Base-by-base conservation (phyloP, 2,329 filamentous ascomycete genomes). In the Pestalotiopsis sp. region DNA sequence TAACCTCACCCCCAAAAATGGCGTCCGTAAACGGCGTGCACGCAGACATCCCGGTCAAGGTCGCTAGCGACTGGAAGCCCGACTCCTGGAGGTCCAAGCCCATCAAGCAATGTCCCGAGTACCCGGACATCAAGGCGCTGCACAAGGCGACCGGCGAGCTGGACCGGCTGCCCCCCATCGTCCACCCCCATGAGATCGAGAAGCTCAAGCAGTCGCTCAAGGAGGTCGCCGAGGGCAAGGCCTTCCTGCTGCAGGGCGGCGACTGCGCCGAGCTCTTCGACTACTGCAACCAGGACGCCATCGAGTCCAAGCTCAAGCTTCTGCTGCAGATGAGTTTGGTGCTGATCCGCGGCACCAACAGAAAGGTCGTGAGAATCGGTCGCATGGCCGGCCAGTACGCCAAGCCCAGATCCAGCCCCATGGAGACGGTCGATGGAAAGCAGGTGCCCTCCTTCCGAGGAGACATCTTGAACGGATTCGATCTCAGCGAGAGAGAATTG, bases 321-420 rank as follows among this genome's bases (percentile, higher is more conserved):
- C 87, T 99, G 38, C 85, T 99, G 69, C 96, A 99, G 83, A 98
- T 99, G 95, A 97, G 94, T 73, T 84, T 99, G 74, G 94, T 99
- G 1, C 86, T 99, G 70, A 95, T 98, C 79, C 98, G 95, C 92
- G 96, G 94, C 74, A 87, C 86, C 69, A 86, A 87, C 81, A 90
- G 90, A 82, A 93, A 93, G 5, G 94, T 99, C 4, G 94, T 99
- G 62, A 90, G 96, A 74, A 97, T 99, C 76, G 96, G 94, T 17
- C 90, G 96, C 70, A 98, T 98, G 90, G 96, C 96, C 13, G 96
- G 96, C 3, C 96, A 99, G 85, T 99, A 97, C 77, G 96, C 96
- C 38, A 99, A 99, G 83, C 96, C 95, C 2, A 87, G 96, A 68
- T 97, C 94, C 4, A 97, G 92, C 74, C 93, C 95, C 0, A 95